A percentile compares a stretch with the other conserved stretches of the same genome.
Evolutionary conservation across 2,329 filamentous ascomycete species (phyloP).

Genomic region (Camptophora hylomeconis): DNA sequence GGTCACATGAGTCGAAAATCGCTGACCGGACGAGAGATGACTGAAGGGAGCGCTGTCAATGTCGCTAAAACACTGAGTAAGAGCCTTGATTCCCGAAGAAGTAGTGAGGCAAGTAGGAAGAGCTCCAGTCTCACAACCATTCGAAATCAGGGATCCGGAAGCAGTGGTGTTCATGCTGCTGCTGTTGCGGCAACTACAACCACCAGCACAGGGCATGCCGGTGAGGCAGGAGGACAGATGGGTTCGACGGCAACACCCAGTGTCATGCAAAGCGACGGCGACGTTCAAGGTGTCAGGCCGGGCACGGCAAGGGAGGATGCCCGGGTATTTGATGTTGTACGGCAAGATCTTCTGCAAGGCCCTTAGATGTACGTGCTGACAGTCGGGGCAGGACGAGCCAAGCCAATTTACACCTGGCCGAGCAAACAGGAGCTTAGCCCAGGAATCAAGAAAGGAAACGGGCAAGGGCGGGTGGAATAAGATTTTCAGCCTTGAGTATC

Average conservation of each 20-base stretch:
- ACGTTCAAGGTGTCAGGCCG: not conserved
- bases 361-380: slow-evolving; percentile 21
- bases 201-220: slow-evolving; percentile 2
- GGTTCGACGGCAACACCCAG: slow-evolving; percentile 11
- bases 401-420: slow-evolving; percentile 11
- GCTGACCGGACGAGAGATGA: slow-evolving; percentile 13
- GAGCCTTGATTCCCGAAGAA: slow-evolving; percentile 81
- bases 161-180: too few relatives aligned
- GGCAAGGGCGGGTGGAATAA: slow-evolving; percentile 32
- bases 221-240: slow-evolving; percentile 7
- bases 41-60: slow-evolving; percentile 17
- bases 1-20: slow-evolving; percentile 38
- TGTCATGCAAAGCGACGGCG: slow-evolving; percentile 5
- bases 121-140: slow-evolving; percentile 26
- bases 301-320: slow-evolving; percentile 24
- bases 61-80: slow-evolving; percentile 59
- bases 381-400: slow-evolving; percentile 6
- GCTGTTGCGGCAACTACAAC: slow-evolving; percentile 2
- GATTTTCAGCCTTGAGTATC: slow-evolving; percentile 31
- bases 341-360: slow-evolving; percentile 32
- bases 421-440: slow-evolving; percentile 13
- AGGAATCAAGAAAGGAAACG: slow-evolving; percentile 16
- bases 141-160: not conserved
- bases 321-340: slow-evolving; percentile 34
- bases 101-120: slow-evolving; percentile 74